Evolutionary conservation across 2,329 filamentous ascomycete genomes (phyloP).

Genomic region (Beauveria bassiana): DNA sequence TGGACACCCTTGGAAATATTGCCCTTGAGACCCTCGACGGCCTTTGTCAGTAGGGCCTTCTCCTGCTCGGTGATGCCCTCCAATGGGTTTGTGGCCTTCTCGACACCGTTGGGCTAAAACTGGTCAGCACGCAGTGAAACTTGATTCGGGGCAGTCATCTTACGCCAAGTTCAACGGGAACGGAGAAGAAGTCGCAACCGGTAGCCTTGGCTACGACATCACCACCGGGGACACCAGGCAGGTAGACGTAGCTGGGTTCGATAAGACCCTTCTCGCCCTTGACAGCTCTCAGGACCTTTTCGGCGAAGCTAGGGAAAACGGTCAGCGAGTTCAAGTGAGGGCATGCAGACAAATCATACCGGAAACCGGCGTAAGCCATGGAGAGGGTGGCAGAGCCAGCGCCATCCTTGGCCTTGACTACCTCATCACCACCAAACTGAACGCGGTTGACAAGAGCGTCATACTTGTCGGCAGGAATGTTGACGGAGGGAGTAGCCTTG

Average conservation of each 20-base stretch:
- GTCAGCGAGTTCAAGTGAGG: conserved; percentile 12
- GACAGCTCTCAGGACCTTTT: conserved; percentile 82
- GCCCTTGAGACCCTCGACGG: conserved; percentile 71
- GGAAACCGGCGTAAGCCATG: conserved; percentile 93
- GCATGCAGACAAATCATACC: conserved; percentile 41
- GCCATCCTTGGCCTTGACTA: conserved; percentile 91
- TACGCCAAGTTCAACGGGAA: conserved; percentile 92
- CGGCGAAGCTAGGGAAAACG: conserved; percentile 61
- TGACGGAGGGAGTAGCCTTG: conserved; percentile 71
- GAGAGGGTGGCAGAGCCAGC: conserved; percentile 84
- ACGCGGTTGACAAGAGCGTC: conserved; percentile 88
- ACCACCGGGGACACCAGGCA: conserved; percentile 81
- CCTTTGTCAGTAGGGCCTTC: conserved; percentile 74
- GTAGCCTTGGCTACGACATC: conserved; percentile 77
- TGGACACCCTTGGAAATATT: conserved; percentile 93
- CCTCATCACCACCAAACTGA: conserved; percentile 96
- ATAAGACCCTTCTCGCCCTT: conserved; percentile 89
- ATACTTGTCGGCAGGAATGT: conserved; percentile 83
- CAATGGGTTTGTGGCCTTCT: conserved; percentile 79
- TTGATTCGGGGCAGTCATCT: conserved; percentile 30
- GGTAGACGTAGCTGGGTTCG: conserved; percentile 93
- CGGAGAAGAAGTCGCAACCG: conserved; percentile 89
- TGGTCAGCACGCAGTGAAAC: conserved; percentile 21
- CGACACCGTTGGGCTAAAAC: conserved; percentile 66
- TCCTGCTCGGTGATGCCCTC: conserved; percentile 73